Evolutionary conservation across 306 rosid genomes (phyloP), one percentile per base, ranked within the genome.

Genomic region (Lathyrus sativus): DNA sequence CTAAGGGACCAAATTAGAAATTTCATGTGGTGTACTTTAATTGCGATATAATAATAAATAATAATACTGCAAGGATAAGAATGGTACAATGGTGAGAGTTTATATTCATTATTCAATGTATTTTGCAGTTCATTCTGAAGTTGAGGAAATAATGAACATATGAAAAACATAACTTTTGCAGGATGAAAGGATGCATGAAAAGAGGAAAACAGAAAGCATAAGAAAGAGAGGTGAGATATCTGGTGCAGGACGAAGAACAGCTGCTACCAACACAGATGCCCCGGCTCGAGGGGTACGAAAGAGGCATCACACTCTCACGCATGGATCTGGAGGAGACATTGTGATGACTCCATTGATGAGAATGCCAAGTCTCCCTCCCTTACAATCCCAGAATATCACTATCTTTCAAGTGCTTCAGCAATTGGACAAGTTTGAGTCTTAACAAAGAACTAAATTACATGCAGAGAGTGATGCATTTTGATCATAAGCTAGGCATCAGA

Each of bases 351-450:
- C 95, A 54, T 65, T 83, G 7, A 53, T 82, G 54, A 83, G 88
- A 80, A 86, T 79, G 88, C 84, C 89, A 55, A 70, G 88, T 6
- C 73, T 73, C 29, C 90, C 92, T 15, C 79, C 85, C 6, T 50
- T 13, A 19, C 88, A 83, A 50, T 50, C 82, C 31, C 96, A 86
- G 76, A 83, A 78, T 71, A 66, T 85, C 63, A 86, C 96, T 35
- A 79, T 93, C 84, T 85, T 85, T 77, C 95, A 90, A 84, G 80
- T 86, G 90, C 95, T 93, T 58, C 96, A 85, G 70, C 91, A 88
- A 68, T 64, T 84, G 56, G 91, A 93, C 74, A 85, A 90, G 66
- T 85, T 87, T 71, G 91, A 89, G 76, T 67, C 92, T n/a, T 81
- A 54, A 80, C 12, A 31, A 49, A 62, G 58, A 54, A 67, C 31